phyloP scores from a whole-genome alignment of 148 eudicot species.

The Rhododendron griersonianum region DNA sequence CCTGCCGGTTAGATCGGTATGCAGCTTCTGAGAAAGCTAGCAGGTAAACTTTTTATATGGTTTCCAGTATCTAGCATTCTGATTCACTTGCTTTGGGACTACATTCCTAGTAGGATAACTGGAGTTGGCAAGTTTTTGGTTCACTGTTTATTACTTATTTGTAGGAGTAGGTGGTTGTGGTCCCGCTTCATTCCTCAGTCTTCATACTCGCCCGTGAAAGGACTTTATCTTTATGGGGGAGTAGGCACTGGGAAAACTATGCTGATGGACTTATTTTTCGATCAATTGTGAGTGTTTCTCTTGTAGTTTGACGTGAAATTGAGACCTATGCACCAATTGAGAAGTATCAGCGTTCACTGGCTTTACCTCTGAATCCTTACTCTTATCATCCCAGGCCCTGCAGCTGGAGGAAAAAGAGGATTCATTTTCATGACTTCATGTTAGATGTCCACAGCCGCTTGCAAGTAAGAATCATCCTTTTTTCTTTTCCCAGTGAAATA shows the following conservation, averaged over 20 bases:
- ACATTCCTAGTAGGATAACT: neutral
- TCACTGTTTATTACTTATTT: conserved; percentile 12
- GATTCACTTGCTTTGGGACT: neutral
- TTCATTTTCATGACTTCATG: conserved; percentile 99
- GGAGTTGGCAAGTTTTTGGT: neutral
- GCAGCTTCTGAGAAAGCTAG: conserved; percentile 58
- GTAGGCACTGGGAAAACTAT: conserved; percentile 98
- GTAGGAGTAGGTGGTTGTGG: conserved; percentile 88
- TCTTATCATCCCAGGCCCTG: conserved; percentile 47
- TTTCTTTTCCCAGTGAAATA: conserved; percentile 7
- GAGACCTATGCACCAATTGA: neutral
- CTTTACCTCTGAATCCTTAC: neutral
- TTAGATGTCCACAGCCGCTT: conserved; percentile 83
- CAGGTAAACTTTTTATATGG: conserved; percentile 41
- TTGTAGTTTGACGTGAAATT: neutral
- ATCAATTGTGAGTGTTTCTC: conserved; percentile 61
- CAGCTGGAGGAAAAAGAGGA: conserved; percentile 87
- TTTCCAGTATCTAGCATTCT: neutral
- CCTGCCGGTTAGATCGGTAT: conserved; percentile 82
- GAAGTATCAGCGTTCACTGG: neutral
- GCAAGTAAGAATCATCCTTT: conserved; percentile 42
- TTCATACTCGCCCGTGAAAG: conserved; percentile 72
- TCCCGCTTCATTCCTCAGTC: conserved; percentile 72
- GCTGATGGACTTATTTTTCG: conserved; percentile 90
- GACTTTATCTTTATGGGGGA: conserved; percentile 85